Evolutionary conservation across 306 rosid species (phyloP), one percentile per base, ranked within the genome.

Genomic region (Arachis hypogaea): DNA sequence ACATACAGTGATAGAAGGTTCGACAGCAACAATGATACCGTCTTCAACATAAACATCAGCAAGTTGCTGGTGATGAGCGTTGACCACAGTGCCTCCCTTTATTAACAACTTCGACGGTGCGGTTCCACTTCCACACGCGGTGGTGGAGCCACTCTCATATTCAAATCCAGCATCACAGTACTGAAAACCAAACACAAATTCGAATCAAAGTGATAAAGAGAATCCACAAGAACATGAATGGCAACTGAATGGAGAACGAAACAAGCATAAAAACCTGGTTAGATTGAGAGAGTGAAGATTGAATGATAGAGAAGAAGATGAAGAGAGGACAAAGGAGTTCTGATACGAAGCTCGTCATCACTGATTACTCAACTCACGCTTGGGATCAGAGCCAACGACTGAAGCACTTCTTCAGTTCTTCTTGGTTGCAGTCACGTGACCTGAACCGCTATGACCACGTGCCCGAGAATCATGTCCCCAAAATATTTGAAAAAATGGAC

Each of bases 31-130:
- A 59, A 91, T 88, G 61, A 89, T 77, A 11, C 94, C 98, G 65
- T 86, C 90, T 71, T 89, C 90, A 5, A 93, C 88, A 75, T 91
- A 93, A 70, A 93, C 97, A 82, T 91, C 97, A 47, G 98, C 96
- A 68, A 85, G 11, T 71, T 93, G 92, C 79, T 69, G 87, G 11
- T 79, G 85, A 61, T 91, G 91, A 78, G 97, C 96, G 77, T 93
- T 93, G 36, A 89, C 96, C 8, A 93, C 94, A 3, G 80, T 82
- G 18, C 96, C 97, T 2, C 96, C 96, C 73, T 86, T 93, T 51
- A 93, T 89, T 87, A 93, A 75, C 75, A 93, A 60, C 85, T 86
- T 88, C 11, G 91, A 71, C 10, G 86, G 44, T 2, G 88, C 30
- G 57, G 44, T 22, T 54, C 84, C 88, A 59, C 47, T n/a, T 59